Percentiles rank a stretch among this genome's conserved stretches.
phyloP scores from a whole-genome alignment of 2,329 filamentous ascomycete genomes.

The Pestalotiopsis sp. region DNA sequence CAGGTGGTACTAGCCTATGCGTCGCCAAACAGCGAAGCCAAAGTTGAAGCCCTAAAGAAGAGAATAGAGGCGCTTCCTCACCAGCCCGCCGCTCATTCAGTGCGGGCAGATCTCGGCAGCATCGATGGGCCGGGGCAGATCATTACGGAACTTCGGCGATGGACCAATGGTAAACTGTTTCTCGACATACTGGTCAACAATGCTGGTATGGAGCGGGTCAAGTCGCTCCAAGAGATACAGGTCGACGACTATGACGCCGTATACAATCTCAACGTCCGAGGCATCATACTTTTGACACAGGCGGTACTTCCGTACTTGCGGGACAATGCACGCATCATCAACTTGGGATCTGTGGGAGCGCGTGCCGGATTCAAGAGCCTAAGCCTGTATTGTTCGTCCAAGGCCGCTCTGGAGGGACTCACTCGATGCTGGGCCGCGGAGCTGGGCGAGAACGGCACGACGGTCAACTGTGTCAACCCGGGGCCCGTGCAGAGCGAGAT shows the following conservation, averaged over 20 bases:
- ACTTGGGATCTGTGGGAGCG: constrained; percentile 56
- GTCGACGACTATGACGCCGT: constrained; percentile 51
- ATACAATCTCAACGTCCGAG: constrained; percentile 59
- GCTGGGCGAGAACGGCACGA: constrained; percentile 55
- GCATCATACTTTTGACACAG: constrained; percentile 52
- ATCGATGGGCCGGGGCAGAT: constrained; percentile 20
- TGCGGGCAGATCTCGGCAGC: constrained; percentile 24
- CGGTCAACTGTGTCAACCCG: constrained; percentile 61
- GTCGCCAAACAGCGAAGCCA: constrained; percentile 61
- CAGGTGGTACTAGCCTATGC: constrained; percentile 59
- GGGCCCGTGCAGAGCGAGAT: constrained; percentile 61
- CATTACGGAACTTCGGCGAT: constrained; percentile 27
- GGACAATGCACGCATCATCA: constrained; percentile 52
- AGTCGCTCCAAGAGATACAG: constrained; percentile 40
- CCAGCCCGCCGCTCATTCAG: constrained; percentile 18
- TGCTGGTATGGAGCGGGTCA: constrained; percentile 36
- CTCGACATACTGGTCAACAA: constrained; percentile 40
- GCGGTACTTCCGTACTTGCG: constrained; percentile 52
- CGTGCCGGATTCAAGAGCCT: constrained; percentile 44
- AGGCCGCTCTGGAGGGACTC: constrained; percentile 60
- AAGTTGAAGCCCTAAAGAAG: constrained; percentile 56
- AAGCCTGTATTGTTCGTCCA: constrained; percentile 55
- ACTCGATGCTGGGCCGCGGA: constrained; percentile 61
- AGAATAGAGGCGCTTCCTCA: constrained; percentile 55
- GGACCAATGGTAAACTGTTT: constrained; percentile 5